Percentiles rank a stretch among this genome's conserved stretches.
Conservation (phyloP, 768 basidiomycete genomes). For the Dictyophora rubrovolvata region DNA sequence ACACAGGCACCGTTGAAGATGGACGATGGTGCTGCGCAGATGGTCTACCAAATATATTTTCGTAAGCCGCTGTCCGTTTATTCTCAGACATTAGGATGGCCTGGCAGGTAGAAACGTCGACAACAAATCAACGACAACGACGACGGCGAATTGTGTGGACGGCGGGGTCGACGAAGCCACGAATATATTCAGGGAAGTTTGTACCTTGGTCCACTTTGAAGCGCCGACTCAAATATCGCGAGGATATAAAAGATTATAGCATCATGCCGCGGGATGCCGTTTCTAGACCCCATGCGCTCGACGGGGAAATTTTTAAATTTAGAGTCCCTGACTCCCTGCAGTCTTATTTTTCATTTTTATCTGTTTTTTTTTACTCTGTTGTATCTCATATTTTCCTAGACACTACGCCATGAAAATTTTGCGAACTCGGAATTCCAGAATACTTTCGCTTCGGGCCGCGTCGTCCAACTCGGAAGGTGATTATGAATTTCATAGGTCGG, state of each 20-base stretch:
- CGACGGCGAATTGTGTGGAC: not conserved
- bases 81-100: slow-evolving; percentile 18
- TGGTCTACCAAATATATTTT: slow-evolving; percentile 79
- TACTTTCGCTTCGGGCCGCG: too few relatives aligned
- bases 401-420: too few relatives aligned
- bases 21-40: slow-evolving; percentile 44
- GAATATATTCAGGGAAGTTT: not conserved
- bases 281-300: not conserved
- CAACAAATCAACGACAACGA: too few relatives aligned
- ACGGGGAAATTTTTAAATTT: too few relatives aligned
- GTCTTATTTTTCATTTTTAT: too few relatives aligned
- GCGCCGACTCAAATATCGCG: not conserved
- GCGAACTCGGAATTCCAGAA: too few relatives aligned
- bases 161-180: not conserved
- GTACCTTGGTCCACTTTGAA: not conserved
- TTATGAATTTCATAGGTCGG: too few relatives aligned
- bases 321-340: too few relatives aligned
- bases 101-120: not conserved
- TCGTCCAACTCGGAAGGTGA: too few relatives aligned
- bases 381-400: too few relatives aligned
- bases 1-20: slow-evolving; percentile 15
- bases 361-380: too few relatives aligned
- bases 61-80: slow-evolving; percentile 74
- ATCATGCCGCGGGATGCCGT: not conserved
- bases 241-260: not conserved